Base-by-base conservation (phyloP, 169 alveolate genomes). In the Plasmodium falciparum region DNA sequence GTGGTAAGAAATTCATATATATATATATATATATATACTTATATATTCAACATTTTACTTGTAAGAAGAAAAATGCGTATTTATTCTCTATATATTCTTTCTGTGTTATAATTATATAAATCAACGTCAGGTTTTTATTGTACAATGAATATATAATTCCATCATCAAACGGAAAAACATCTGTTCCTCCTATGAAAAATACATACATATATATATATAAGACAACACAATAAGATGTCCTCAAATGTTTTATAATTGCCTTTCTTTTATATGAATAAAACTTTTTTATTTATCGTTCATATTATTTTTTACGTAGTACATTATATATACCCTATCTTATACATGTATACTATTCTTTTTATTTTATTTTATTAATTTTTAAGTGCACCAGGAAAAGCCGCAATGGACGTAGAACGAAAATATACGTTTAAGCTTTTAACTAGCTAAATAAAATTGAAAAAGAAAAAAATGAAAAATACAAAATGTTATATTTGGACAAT, bases 71-170 rank as follows among this genome's bases (percentile, higher is more conserved):
- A 56, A 56, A 56, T 17, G 65, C 65, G 15, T 56, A 13, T 56
- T 56, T 56, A 13, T 56, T 22, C 11, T 15, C 11, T 13, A 56
- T 56, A 17, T 56, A 15, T 56, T 22, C 29, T 56, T 56, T 56
- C 24, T 56, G 17, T 56, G 65, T 56, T 56, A 56, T 56, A 56
- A 56, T 56, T 3, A 56, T 56, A 56, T 56, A 56, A 56, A 56
- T 56, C 24, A 56, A 56, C 8, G 65, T 56, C 6, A 56, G 22
- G 8, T 56, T 56, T 56, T 56, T 56, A 22, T 56, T 56, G 2
- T 56, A 56, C 9, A 56, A 1, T 17, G 65, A 56, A 56, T 56
- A 56, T 56, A 56, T 56, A 17, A 56, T 56, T 13, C 65, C 65
- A 56, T 56, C 9, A 3, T 56, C 65, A 56, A 56, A 56, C 24